Conservation (phyloP, 192 early-diverging fungal species). For the Podila clonocystis region DNA sequence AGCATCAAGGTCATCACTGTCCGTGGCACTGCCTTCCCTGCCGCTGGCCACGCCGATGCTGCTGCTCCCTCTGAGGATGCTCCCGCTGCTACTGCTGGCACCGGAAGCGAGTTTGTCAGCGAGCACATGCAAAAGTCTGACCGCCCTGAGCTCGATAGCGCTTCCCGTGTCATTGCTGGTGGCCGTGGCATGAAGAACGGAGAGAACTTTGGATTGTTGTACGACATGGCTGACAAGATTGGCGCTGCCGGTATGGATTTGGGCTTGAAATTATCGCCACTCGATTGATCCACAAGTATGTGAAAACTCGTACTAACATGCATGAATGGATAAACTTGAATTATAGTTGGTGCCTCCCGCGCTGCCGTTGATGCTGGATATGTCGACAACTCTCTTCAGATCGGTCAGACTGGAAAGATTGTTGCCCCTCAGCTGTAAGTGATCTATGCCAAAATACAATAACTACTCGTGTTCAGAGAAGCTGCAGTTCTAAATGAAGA, state of each 20-base stretch:
- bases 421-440: constrained; percentile 84
- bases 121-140: constrained; percentile 95
- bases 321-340: too few relatives aligned
- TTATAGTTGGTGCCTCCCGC: constrained; percentile 92
- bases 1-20: constrained; percentile 91
- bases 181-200: constrained; percentile 97
- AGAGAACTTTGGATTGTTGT: constrained; percentile 93
- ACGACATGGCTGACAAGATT: constrained; percentile 93
- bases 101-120: constrained; percentile 81
- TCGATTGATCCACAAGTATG: not conserved
- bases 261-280: not conserved
- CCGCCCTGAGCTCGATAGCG: constrained; percentile 90
- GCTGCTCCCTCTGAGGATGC: constrained; percentile 74
- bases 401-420: constrained; percentile 99
- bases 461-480: not conserved
- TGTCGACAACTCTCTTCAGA: constrained; percentile 95
- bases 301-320: not conserved
- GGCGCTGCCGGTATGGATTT: constrained; percentile 82
- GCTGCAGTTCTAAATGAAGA: not conserved
- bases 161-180: constrained; percentile 91
- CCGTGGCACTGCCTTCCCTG: constrained; percentile 91
- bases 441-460: not conserved
- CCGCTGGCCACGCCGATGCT: constrained; percentile 54
- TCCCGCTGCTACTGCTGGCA: constrained; percentile 66
- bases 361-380: constrained; percentile 98